phyloP scores from a whole-genome alignment of 371 early-diverging fungal species.

The Sporodiniella umbellata region DNA sequence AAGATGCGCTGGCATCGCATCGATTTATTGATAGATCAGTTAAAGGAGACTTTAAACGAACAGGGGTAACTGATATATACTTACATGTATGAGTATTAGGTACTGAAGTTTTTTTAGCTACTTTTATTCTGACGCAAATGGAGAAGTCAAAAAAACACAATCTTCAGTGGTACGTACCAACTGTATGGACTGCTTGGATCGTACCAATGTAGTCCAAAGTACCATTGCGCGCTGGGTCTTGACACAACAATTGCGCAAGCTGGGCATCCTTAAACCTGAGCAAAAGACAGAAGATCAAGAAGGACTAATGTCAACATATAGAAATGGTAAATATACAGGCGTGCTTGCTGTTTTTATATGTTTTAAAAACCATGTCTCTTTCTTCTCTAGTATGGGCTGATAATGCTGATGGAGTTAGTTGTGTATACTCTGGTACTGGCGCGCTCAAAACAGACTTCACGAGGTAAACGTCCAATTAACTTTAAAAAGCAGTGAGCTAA shows the following conservation, averaged over 20 bases:
- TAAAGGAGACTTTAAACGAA: conserved; percentile 60
- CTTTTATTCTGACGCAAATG: conserved; percentile 7
- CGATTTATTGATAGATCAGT: conserved; percentile 67
- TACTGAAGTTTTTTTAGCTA: conserved; percentile 13
- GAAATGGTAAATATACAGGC: conserved; percentile 31
- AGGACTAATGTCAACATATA: conserved; percentile 36
- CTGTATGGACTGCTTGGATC: conserved; percentile 99
- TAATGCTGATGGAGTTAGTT: conserved; percentile 96
- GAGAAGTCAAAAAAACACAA: conserved; percentile 54
- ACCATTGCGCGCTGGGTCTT: conserved; percentile 76
- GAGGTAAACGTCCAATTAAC: conserved; percentile 33
- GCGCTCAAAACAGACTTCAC: conserved; percentile 98
- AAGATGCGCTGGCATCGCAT: conserved; percentile 89
- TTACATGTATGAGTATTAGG: too few species aligned
- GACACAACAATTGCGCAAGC: conserved; percentile 60
- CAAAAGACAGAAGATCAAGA: conserved; percentile 59
- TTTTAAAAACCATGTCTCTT: too few species aligned
- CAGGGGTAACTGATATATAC: conserved; percentile 51
- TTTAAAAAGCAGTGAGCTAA: neutral
- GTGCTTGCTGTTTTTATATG: too few species aligned
- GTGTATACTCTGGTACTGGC: conserved; percentile 97
- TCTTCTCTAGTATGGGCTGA: conserved; percentile 88
- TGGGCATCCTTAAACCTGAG: conserved; percentile 54
- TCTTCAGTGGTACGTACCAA: conserved; percentile 92
- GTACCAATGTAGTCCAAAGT: conserved; percentile 98